Conservation (phyloP, 1,139 yeast genomes). For the Suhomyces taliae region DNA sequence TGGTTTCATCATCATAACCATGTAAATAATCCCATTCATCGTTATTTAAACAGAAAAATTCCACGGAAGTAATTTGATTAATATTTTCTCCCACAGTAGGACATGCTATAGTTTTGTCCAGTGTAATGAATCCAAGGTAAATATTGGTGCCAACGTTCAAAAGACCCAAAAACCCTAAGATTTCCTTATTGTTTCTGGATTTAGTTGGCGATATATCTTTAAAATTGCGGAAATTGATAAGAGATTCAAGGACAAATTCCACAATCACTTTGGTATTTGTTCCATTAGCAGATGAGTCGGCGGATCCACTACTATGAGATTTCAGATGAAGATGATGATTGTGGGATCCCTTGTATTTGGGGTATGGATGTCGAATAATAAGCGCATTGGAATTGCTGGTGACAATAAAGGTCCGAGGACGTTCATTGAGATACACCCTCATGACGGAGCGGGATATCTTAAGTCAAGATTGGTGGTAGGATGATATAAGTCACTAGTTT, state of each 20-base stretch:
- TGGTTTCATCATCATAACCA: conserved; percentile 18
- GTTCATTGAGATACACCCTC: conserved; percentile 51
- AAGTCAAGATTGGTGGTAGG: background rate
- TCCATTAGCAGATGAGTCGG: conserved; percentile 3
- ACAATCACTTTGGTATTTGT: conserved; percentile 40
- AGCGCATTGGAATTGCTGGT: conserved; percentile 50
- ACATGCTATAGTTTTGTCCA: conserved; percentile 57
- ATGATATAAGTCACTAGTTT: background rate
- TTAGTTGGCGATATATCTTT: conserved; percentile 40
- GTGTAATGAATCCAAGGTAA: conserved; percentile 59
- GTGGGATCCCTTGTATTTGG: conserved; percentile 32
- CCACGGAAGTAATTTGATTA: conserved; percentile 54
- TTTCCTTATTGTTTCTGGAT: conserved; percentile 25
- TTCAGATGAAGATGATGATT: conserved; percentile 33
- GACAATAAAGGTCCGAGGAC: conserved; percentile 57
- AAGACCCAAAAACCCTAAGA: conserved; percentile 63
- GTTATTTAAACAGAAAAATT: conserved; percentile 61
- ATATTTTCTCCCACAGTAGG: conserved; percentile 57
- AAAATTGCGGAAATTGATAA: conserved; percentile 39
- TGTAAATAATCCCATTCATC: conserved; percentile 50
- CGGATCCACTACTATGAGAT: conserved; percentile 16
- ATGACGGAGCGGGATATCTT: conserved; percentile 21
- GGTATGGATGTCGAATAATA: conserved; percentile 48
- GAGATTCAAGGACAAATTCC: conserved; percentile 45
- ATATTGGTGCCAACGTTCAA: conserved; percentile 53